phyloP scores from a whole-genome alignment of 1,139 yeast species.

The Lodderomyces parapsilosis region DNA sequence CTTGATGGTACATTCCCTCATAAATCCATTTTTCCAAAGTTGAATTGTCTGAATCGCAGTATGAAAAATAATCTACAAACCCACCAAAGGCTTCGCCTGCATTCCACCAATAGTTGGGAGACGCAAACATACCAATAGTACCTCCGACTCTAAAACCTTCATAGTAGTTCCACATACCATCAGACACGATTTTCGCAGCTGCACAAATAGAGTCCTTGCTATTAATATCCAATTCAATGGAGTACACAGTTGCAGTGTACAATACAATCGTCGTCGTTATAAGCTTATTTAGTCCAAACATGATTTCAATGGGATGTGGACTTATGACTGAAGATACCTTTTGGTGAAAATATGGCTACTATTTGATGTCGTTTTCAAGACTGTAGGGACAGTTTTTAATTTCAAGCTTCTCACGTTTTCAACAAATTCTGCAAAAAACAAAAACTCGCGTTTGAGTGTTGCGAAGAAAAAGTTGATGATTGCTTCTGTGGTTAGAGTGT shows the following conservation, averaged over 20 bases:
- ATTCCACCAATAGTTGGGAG: conserved; percentile 73
- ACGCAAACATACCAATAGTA: conserved; percentile 55
- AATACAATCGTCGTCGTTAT: conserved; percentile 3
- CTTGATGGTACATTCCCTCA: conserved; percentile 49
- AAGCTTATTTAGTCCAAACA: neutral
- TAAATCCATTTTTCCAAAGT: conserved; percentile 39
- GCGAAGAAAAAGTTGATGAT: too few relatives aligned
- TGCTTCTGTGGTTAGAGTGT: too few relatives aligned
- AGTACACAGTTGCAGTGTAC: conserved; percentile 6
- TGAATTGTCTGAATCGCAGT: conserved; percentile 44
- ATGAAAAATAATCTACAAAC: conserved; percentile 50
- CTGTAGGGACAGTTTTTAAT: too few relatives aligned
- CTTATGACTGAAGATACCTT: too few relatives aligned
- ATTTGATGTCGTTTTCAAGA: too few relatives aligned
- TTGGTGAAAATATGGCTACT: too few relatives aligned
- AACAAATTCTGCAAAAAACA: too few relatives aligned
- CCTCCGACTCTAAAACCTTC: conserved; percentile 55
- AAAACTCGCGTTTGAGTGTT: too few relatives aligned
- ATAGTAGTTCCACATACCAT: conserved; percentile 60
- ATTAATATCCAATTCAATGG: conserved; percentile 20
- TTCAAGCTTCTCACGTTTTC: too few relatives aligned
- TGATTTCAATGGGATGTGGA: neutral
- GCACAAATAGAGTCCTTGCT: conserved; percentile 41
- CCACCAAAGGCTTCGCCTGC: conserved; percentile 72
- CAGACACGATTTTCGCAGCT: conserved; percentile 47